Conservation (phyloP, 2,329 filamentous ascomycete genomes). For the Akanthomyces muscarius region DNA sequence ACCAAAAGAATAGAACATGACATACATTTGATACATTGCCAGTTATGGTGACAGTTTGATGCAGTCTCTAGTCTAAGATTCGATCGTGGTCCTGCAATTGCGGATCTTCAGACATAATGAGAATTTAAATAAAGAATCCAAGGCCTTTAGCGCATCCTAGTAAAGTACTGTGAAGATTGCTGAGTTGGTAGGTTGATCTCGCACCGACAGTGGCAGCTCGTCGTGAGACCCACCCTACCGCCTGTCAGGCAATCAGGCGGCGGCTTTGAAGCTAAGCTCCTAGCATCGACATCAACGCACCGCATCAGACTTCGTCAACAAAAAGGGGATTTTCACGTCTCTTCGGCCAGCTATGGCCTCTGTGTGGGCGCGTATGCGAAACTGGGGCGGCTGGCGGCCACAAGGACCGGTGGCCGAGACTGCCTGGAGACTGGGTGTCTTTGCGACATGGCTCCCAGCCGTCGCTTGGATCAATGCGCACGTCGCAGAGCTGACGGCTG, state of each 20-base stretch:
- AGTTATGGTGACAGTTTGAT: not conserved
- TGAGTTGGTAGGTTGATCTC: not conserved
- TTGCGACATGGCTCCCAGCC: slow-evolving; percentile 60
- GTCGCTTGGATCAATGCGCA: slow-evolving; percentile 58
- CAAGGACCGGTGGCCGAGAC: slow-evolving; percentile 31
- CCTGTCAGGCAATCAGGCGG: not conserved
- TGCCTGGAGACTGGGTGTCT: slow-evolving; percentile 45
- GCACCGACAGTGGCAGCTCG: not conserved
- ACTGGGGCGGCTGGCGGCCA: slow-evolving; percentile 21
- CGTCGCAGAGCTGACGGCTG: slow-evolving; percentile 54
- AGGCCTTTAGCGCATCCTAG: not conserved
- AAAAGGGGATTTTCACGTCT: not conserved
- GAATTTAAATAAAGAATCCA: no score
- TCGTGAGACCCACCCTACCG: not conserved
- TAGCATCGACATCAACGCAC: not conserved
- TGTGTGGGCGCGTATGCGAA: slow-evolving; percentile 34
- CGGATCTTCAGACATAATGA: no score
- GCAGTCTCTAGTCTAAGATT: not conserved
- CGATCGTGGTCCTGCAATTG: no score
- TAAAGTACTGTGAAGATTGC: not conserved
- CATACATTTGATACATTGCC: not conserved
- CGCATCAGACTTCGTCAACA: not conserved
- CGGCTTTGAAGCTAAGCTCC: not conserved
- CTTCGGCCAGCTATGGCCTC: slow-evolving; percentile 31
- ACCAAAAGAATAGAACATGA: slow-evolving; percentile 10